phyloP scores from a whole-genome alignment of 768 basidiomycete species.

The Auriscalpium vulgare region DNA sequence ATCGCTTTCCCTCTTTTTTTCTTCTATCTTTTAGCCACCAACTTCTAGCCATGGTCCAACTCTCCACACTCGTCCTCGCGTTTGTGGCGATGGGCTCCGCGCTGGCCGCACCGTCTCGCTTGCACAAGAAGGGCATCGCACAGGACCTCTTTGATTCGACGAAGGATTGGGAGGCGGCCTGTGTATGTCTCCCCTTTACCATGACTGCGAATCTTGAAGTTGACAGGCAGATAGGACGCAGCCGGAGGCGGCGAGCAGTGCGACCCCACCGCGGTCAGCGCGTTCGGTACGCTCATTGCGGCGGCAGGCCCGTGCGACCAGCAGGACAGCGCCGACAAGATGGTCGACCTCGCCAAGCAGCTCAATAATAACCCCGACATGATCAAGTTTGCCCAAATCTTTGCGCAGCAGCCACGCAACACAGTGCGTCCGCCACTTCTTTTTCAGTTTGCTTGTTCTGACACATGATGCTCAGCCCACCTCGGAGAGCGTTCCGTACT shows the following conservation, averaged over 20 bases:
- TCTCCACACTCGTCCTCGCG: slow-evolving; percentile 22
- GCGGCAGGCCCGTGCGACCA: slow-evolving; percentile 33
- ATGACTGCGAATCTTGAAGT: not conserved
- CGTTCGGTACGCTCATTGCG: slow-evolving; percentile 52
- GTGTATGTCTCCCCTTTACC: slow-evolving; percentile 26
- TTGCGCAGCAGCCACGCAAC: slow-evolving; percentile 51
- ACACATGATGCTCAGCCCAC: slow-evolving; percentile 28
- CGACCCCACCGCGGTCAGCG: slow-evolving; percentile 45
- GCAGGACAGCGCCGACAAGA: slow-evolving; percentile 39
- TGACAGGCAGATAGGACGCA: slow-evolving; percentile 27
- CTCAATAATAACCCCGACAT: slow-evolving; percentile 38
- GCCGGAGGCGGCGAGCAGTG: slow-evolving; percentile 52
- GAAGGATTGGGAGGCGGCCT: slow-evolving; percentile 38
- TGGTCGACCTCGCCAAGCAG: slow-evolving; percentile 41
- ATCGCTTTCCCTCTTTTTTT: too few relatives aligned
- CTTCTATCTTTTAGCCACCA: not conserved
- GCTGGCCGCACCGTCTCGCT: slow-evolving; percentile 26
- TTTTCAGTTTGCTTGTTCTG: too few relatives aligned
- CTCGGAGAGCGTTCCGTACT: slow-evolving; percentile 40
- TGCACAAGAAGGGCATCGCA: slow-evolving; percentile 34
- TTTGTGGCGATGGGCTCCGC: slow-evolving; percentile 25
- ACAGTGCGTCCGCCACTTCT: slow-evolving; percentile 34
- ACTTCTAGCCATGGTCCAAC: slow-evolving; percentile 28
- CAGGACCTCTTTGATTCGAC: slow-evolving; percentile 36
- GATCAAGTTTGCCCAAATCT: slow-evolving; percentile 46